These are phyloP conservation scores for Aspergillus sp. DNA, from an alignment of 2,329 filamentous ascomycete species.

Conservation along the genomic window DNA sequence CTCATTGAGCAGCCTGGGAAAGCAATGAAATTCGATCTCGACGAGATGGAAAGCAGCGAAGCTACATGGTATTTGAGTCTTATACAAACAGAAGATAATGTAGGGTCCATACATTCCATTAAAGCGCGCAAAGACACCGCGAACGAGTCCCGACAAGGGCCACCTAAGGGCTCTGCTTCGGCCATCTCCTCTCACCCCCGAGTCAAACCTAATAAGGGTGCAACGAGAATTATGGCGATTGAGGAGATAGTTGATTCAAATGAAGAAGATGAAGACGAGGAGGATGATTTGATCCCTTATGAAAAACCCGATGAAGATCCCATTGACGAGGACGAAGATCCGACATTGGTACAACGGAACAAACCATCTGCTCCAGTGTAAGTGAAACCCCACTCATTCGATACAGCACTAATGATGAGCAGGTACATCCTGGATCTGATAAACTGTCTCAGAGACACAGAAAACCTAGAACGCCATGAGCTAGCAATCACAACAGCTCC, in stretches of 20 bases:
- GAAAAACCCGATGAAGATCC: conserved; percentile 83
- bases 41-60: conserved; percentile 73
- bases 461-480: conserved; percentile 81
- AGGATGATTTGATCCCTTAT: conserved; percentile 72
- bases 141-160: conserved; percentile 18
- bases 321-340: conserved; percentile 91
- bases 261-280: conserved; percentile 53
- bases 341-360: conserved; percentile 78
- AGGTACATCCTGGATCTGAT: conserved; percentile 83
- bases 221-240: conserved; percentile 51
- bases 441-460: conserved; percentile 71
- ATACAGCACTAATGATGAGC: conserved; percentile 14
- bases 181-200: conserved; percentile 1
- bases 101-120: conserved; percentile 60
- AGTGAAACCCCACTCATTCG: conserved; percentile 22
- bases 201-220: background rate
- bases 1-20: conserved; percentile 67
- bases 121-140: conserved; percentile 21
- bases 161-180: conserved; percentile 10
- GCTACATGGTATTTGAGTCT: conserved; percentile 73
- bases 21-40: conserved; percentile 78
- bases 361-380: conserved; percentile 79
- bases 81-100: conserved; percentile 59
- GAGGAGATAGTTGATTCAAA: conserved; percentile 65
- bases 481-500: conserved; percentile 77